These are phyloP conservation scores for Pyrus bretschneideri DNA, from an alignment of 306 rosid genomes.

Conservation along the genomic window DNA sequence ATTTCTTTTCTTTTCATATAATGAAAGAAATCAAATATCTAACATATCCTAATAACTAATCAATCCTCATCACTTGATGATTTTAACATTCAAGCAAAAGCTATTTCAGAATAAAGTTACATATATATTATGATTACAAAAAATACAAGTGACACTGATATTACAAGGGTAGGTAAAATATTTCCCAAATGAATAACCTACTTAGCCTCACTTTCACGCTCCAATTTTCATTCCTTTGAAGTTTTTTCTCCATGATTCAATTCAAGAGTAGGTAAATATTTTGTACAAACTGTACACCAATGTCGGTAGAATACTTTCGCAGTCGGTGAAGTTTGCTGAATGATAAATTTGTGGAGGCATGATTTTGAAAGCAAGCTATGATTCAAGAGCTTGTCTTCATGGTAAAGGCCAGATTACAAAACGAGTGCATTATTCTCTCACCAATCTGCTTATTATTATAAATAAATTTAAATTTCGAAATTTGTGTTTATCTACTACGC, in stretches of 20 bases:
- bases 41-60: neutral
- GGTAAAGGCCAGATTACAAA: neutral
- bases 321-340: neutral
- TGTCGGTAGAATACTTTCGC: neutral
- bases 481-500: too few relatives aligned
- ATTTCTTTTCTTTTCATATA: neutral
- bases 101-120: neutral
- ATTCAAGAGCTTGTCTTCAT: neutral
- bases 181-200: neutral
- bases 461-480: too few relatives aligned
- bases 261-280: neutral
- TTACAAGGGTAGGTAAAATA: neutral
- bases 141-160: neutral
- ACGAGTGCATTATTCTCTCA: neutral
- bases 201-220: neutral
- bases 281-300: neutral
- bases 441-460: too few relatives aligned
- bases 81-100: neutral
- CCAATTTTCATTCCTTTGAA: neutral
- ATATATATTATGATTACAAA: neutral
- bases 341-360: neutral
- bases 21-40: neutral
- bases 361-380: neutral
- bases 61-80: neutral
- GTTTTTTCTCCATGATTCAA: conserved; percentile 8